Conservation (phyloP, 805 yeast genomes). For the Candida arabinofermentans region DNA sequence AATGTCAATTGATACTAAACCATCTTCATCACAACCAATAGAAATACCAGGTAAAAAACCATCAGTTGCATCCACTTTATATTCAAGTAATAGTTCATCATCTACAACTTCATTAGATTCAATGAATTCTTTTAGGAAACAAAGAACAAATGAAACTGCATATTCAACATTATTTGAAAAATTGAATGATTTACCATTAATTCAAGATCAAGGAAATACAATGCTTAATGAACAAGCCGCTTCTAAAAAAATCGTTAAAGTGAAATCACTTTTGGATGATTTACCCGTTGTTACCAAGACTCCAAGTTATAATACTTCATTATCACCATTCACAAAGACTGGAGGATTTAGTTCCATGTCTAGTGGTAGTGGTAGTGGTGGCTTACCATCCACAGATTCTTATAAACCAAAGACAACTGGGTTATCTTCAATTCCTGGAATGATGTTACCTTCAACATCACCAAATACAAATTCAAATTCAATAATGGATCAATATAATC, state of each 20-base stretch:
- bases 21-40: no score
- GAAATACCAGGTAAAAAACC: no score
- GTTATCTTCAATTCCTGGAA: neutral
- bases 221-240: constrained; percentile 10
- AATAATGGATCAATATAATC: constrained; percentile 29
- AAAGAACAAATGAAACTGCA: constrained; percentile 21
- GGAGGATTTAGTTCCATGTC: neutral
- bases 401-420: neutral
- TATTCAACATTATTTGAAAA: constrained; percentile 20
- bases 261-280: constrained; percentile 23
- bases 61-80: constrained; percentile 7
- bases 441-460: constrained; percentile 2
- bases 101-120: constrained; percentile 13
- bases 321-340: constrained; percentile 3
- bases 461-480: constrained; percentile 11
- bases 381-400: neutral
- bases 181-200: constrained; percentile 23
- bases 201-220: constrained; percentile 19
- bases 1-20: constrained; percentile 1
- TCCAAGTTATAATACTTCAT: constrained; percentile 1
- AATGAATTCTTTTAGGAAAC: constrained; percentile 11
- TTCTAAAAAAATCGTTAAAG: constrained; percentile 13
- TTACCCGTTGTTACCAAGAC: constrained; percentile 6
- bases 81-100: constrained; percentile 9
- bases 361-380: no score